phyloP scores from a whole-genome alignment of 306 rosid genomes.

The Rosa persica region DNA sequence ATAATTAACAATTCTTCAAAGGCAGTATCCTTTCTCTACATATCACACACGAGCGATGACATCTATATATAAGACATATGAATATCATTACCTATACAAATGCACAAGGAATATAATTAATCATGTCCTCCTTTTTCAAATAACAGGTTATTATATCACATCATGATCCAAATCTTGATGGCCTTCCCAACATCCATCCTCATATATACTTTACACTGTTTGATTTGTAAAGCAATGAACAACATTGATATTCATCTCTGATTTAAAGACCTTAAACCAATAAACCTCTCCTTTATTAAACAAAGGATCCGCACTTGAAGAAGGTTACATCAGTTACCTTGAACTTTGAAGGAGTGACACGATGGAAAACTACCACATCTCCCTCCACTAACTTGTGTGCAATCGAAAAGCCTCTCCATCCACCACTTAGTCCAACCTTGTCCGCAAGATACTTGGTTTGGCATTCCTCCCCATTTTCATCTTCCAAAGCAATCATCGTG shows the following conservation, averaged over 20 bases:
- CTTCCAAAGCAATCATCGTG: conserved; percentile 41
- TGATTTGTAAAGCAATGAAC: not conserved
- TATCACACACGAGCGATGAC: not conserved
- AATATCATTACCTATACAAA: not conserved
- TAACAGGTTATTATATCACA: not conserved
- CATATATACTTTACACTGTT: not conserved
- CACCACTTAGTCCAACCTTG: conserved; percentile 51
- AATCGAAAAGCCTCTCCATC: conserved; percentile 53
- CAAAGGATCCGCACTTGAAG: not conserved
- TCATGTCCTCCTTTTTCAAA: not conserved
- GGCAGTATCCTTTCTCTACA: not conserved
- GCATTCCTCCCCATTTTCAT: conserved; percentile 34
- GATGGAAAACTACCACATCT: conserved; percentile 45
- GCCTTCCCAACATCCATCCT: not conserved
- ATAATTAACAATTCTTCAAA: too few relatives aligned
- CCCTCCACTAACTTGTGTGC: conserved; percentile 38
- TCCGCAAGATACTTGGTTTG: conserved; percentile 35
- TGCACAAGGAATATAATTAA: not conserved
- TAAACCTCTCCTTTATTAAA: not conserved
- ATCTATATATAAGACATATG: not conserved
- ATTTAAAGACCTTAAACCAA: not conserved
- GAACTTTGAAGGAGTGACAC: conserved; percentile 39
- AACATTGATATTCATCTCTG: not conserved
- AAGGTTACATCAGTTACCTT: conserved; percentile 34
- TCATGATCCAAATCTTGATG: not conserved